These are phyloP conservation scores for Viridothelium virens DNA, from an alignment of 495 filamentous ascomycete genomes.

Conservation along the genomic window DNA sequence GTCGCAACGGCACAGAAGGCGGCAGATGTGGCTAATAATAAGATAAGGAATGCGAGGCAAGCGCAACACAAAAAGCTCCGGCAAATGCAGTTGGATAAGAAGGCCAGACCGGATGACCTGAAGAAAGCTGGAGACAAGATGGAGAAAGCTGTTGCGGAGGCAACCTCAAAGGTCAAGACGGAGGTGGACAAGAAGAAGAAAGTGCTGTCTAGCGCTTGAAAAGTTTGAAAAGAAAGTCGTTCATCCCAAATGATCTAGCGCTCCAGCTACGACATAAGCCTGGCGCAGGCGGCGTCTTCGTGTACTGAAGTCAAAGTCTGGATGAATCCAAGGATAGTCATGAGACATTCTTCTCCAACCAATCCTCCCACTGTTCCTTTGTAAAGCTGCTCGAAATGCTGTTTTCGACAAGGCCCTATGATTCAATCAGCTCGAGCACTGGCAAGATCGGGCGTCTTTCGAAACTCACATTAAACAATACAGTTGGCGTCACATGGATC, in stretches of 20 bases:
- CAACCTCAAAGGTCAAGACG: conserved; percentile 57
- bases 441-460: neutral
- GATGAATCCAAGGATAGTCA: conserved; percentile 34
- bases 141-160: conserved; percentile 68
- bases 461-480: conserved; percentile 62
- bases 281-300: neutral
- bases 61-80: conserved; percentile 58
- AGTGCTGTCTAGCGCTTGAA: conserved; percentile 40
- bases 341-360: conserved; percentile 67
- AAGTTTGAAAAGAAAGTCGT: neutral
- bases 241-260: neutral
- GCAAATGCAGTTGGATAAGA: conserved; percentile 49
- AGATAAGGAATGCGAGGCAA: conserved; percentile 48
- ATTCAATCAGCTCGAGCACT: conserved; percentile 10
- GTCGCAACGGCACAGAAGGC: conserved; percentile 51
- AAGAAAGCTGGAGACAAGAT: conserved; percentile 51
- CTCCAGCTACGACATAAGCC: neutral
- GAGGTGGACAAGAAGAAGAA: conserved; percentile 60
- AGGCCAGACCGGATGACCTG: conserved; percentile 57
- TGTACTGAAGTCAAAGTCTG: neutral
- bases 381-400: conserved; percentile 72
- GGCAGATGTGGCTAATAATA: conserved; percentile 49
- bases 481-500: conserved; percentile 84
- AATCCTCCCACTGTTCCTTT: conserved; percentile 73
- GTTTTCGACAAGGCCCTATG: conserved; percentile 64